Percentiles rank a stretch among this genome's conserved stretches.
Conservation (phyloP, 2,329 filamentous ascomycete species). For the Microdochium nivale region DNA sequence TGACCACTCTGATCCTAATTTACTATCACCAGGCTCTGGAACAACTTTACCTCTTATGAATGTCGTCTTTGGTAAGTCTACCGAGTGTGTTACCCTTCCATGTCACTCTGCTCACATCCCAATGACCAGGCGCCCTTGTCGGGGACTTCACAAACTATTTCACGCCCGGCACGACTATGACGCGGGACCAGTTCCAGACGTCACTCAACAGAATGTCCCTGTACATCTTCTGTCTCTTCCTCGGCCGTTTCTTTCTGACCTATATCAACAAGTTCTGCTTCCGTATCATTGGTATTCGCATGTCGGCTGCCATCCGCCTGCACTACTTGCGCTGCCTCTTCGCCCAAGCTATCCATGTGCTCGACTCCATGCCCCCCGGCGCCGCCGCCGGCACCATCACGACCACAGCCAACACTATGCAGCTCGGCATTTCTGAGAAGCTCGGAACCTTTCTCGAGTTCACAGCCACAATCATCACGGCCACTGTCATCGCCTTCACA, state of each 20-base stretch:
- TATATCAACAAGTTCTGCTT: constrained; percentile 57
- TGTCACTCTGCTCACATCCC: constrained; percentile 4
- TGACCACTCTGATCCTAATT: too few relatives aligned
- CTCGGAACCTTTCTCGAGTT: constrained; percentile 51
- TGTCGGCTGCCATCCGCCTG: constrained; percentile 52
- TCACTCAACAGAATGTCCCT: constrained; percentile 41
- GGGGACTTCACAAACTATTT: constrained; percentile 38
- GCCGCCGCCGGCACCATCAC: constrained; percentile 56
- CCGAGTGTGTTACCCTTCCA: neutral
- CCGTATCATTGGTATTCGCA: constrained; percentile 52
- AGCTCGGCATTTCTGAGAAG: constrained; percentile 57
- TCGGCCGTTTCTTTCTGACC: constrained; percentile 54
- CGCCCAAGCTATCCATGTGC: constrained; percentile 55
- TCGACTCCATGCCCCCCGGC: constrained; percentile 57
- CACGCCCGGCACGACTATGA: constrained; percentile 20
- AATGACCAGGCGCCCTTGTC: constrained; percentile 29
- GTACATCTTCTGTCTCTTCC: constrained; percentile 63
- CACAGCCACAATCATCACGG: constrained; percentile 39
- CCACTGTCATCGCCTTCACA: constrained; percentile 45
- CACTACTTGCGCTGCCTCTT: constrained; percentile 58
- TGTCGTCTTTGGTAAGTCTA: constrained; percentile 41
- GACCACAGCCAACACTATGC: constrained; percentile 53
- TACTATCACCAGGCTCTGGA: constrained; percentile 36
- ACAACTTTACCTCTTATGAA: constrained; percentile 52
- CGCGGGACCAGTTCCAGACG: constrained; percentile 28